Evolutionary conservation across 75 land plant species (phyloP), one percentile per base, ranked within the genome.

Genomic region (Selaginella moellendorffii): DNA sequence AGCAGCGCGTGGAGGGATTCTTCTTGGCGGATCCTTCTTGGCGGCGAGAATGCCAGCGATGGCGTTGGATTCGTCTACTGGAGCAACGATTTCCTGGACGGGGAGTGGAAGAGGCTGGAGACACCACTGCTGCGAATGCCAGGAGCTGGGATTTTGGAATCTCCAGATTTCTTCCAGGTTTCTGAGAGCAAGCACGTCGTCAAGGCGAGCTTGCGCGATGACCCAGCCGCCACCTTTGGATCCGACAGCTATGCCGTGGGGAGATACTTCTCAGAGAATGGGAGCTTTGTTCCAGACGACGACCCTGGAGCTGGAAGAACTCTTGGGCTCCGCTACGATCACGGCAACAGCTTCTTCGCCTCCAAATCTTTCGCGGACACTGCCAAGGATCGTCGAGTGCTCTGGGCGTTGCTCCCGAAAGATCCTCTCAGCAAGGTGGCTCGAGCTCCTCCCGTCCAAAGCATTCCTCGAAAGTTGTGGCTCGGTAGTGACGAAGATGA

Each of bases 271-370:
- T 5, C 10, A 36, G 46, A 36, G 46, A 36, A 36, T 36, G 46
- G 46, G 5, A 36, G 10, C 5, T 36, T 36, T 36, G 10, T 36
- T 36, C 46, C 46, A 36, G 10, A 36, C 5, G 46, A 14, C 5
- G 46, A 36, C 46, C 46, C 10, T 14, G 46, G 10, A 36, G 14
- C 10, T 14, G 14, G 10, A 14, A 36, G 46, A 36, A 14, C 10
- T 5, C 14, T 67, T 1, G 87, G 77, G 8, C 66, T 83, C 51
- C 71, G 90, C 24, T 82, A 82, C 54, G 91, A 90, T 61, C 86
- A 86, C 64, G 96, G 96, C 1, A 80, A 81, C 14, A 36, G 46
- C 10, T 90, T 81, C 70, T 86, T 86, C 74, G 96, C 87, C 0
- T 86, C 87, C 1, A 90, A 86, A 73, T 67, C 83, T 5, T 90